phyloP scores from a whole-genome alignment of 2,329 filamentous ascomycete genomes.

The Trichoderma sp. region DNA sequence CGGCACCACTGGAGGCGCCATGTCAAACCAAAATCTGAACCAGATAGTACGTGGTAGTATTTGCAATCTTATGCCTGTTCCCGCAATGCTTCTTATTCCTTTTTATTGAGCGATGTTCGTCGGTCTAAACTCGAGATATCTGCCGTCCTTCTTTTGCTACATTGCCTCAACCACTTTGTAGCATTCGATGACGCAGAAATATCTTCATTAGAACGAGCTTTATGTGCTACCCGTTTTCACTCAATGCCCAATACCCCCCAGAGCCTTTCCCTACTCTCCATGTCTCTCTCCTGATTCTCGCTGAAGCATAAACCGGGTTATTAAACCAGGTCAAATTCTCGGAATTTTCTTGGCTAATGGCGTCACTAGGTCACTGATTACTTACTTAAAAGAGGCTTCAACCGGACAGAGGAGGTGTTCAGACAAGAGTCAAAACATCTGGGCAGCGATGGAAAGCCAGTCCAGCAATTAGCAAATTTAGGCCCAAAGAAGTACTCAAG shows the following conservation, averaged over 20 bases:
- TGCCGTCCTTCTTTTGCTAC: neutral
- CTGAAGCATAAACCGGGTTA: neutral
- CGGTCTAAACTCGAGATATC: neutral
- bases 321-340: neutral
- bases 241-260: neutral
- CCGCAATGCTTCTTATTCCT: neutral
- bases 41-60: slow-evolving; percentile 73
- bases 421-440: slow-evolving; percentile 84
- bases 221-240: neutral
- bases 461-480: slow-evolving; percentile 64
- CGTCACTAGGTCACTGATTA: slow-evolving; percentile 75
- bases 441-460: slow-evolving; percentile 74
- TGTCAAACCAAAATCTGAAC: slow-evolving; percentile 87
- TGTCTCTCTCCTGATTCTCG: neutral
- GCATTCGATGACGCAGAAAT: neutral
- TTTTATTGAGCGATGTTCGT: neutral
- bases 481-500: slow-evolving; percentile 75
- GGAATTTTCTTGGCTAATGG: slow-evolving; percentile 18
- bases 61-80: neutral
- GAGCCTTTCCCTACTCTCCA: neutral
- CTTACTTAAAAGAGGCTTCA: slow-evolving; percentile 91
- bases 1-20: slow-evolving; percentile 34
- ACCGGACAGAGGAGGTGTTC: slow-evolving; percentile 85
- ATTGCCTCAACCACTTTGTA: neutral
- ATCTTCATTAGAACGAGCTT: neutral